Conservation (phyloP, 75 land plant species). For the Sequoia sempervirens region DNA sequence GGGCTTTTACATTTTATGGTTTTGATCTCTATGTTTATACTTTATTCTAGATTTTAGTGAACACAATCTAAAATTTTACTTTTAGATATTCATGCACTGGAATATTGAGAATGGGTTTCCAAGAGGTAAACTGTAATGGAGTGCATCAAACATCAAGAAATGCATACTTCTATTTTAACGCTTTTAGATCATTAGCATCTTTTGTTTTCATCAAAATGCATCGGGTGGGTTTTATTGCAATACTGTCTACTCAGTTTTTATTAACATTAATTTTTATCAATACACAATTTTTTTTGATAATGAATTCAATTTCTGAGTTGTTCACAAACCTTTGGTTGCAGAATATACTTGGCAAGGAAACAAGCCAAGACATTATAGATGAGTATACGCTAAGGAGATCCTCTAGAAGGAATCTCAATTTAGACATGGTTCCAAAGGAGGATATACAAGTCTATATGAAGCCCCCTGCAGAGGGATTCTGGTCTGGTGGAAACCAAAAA, state of each 20-base stretch:
- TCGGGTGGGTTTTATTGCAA: neutral
- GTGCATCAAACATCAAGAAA: neutral
- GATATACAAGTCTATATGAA: conserved; percentile 68
- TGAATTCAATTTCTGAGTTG: neutral
- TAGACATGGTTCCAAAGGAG: conserved; percentile 23
- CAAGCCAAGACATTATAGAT: conserved; percentile 43
- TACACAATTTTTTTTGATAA: neutral
- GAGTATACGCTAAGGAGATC: conserved; percentile 63
- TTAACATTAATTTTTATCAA: neutral
- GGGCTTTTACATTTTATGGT: neutral
- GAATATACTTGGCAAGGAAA: conserved; percentile 85
- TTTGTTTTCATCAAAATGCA: neutral
- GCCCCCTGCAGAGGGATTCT: conserved; percentile 54
- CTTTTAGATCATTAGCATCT: neutral
- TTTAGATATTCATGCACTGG: neutral
- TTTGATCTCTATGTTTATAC: neutral
- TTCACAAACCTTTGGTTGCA: conserved; percentile 23
- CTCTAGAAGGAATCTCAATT: conserved; percentile 3
- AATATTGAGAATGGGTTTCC: neutral
- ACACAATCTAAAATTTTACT: neutral
- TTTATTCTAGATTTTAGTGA: neutral
- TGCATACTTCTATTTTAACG: neutral
- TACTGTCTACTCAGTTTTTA: neutral
- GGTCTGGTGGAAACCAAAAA: conserved; percentile 43
- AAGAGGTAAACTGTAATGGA: neutral